Conservation (phyloP, 208 protist species). For the Trypanosoma cruzi region DNA sequence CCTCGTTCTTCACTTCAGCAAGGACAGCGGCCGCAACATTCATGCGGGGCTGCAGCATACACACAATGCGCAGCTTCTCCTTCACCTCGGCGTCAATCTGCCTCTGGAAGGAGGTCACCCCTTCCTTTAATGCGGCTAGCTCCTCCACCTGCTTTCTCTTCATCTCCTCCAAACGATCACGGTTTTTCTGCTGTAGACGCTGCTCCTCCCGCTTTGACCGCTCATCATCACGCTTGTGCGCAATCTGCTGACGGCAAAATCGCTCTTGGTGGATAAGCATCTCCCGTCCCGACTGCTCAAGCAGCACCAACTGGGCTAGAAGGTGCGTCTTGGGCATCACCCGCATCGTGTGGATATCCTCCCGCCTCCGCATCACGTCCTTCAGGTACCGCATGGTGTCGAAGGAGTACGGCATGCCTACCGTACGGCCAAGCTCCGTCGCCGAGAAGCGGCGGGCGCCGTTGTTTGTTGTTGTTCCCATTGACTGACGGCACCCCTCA, state of each 20-base stretch:
- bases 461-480: background rate
- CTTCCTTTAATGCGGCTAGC: slow-evolving; percentile 40
- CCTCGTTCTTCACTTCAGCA: slow-evolving; percentile 50
- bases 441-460: background rate
- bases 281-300: slow-evolving; percentile 54
- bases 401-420: slow-evolving; percentile 23
- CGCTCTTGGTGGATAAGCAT: slow-evolving; percentile 49
- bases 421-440: slow-evolving; percentile 7
- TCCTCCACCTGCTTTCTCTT: slow-evolving; percentile 62
- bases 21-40: slow-evolving; percentile 39
- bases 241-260: slow-evolving; percentile 36
- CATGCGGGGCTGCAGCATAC: slow-evolving; percentile 59
- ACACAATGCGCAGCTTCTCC: slow-evolving; percentile 45
- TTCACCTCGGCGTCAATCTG: slow-evolving; percentile 54
- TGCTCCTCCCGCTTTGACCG: slow-evolving; percentile 47
- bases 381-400: slow-evolving; percentile 63
- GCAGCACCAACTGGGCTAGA: slow-evolving; percentile 49
- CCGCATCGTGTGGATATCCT: slow-evolving; percentile 49
- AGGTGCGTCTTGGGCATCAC: slow-evolving; percentile 67
- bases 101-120: slow-evolving; percentile 31
- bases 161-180: slow-evolving; percentile 47
- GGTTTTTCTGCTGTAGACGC: slow-evolving; percentile 28
- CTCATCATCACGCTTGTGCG: slow-evolving; percentile 55
- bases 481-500: background rate
- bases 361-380: slow-evolving; percentile 48